Conservation (phyloP, 371 early-diverging fungal species). For the Mucor mucedo region DNA sequence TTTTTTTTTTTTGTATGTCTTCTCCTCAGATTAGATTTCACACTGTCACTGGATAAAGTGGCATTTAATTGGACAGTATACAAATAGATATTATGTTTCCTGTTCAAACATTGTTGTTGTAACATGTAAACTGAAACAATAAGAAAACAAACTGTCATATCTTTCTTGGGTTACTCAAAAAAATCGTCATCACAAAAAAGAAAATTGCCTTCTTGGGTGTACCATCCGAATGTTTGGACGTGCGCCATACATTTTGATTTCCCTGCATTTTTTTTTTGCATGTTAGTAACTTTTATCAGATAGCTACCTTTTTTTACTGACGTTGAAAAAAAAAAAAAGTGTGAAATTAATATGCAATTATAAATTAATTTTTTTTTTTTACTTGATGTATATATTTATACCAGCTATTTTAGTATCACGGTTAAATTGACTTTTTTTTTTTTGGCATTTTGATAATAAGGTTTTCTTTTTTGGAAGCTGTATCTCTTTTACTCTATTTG, state of each 20-base stretch:
- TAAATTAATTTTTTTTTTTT: too few relatives aligned
- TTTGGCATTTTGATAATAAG: background rate
- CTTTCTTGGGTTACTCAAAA: background rate
- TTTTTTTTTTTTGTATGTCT: background rate
- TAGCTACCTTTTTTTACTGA: too few relatives aligned
- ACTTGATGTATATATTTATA: too few relatives aligned
- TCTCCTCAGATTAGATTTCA: too few relatives aligned
- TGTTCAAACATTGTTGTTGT: background rate
- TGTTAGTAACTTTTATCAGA: too few relatives aligned
- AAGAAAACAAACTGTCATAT: background rate
- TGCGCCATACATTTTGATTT: background rate
- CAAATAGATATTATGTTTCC: background rate
- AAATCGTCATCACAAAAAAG: background rate
- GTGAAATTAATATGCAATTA: too few relatives aligned
- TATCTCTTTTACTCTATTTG: too few relatives aligned
- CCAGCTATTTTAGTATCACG: too few relatives aligned
- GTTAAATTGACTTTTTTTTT: background rate
- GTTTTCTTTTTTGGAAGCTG: background rate
- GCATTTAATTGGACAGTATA: too few relatives aligned
- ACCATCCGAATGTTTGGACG: constrained; percentile 3
- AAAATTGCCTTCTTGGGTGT: constrained; percentile 4
- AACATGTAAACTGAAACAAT: background rate
- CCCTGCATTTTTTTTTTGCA: background rate
- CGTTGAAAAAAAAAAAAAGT: too few relatives aligned
- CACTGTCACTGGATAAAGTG: too few relatives aligned